Base-by-base conservation (phyloP, 768 basidiomycete genomes). In the Cyclocybe cylindracea region DNA sequence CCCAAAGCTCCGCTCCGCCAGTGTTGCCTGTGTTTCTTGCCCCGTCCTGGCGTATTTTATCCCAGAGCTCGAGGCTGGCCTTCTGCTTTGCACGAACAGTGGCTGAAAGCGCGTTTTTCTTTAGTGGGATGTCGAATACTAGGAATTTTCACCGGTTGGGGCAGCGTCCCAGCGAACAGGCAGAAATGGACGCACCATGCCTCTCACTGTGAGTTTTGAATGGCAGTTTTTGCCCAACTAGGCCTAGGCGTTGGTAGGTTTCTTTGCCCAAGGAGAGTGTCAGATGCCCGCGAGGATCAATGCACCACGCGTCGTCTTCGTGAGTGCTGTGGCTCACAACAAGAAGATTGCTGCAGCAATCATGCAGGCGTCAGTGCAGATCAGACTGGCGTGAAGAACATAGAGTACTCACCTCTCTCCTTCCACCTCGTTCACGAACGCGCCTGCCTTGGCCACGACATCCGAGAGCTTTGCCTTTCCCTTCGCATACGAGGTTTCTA, bases 231-330 rank as follows among this genome's bases (percentile, higher is more conserved):
- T 68, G 66, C 4, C 89, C 88, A 0, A 80, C 72, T 11, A 89
- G 58, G 1, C 88, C 86, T 7, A 89, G 73, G 6, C 67, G 66
- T 56, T 87, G 78, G 61, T 89, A 89, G 0, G 81, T 80, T 13
- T 71, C 69, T 63, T 83, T 84, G 39, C 73, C 72, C 5, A 84
- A 72, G 19, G 71, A 79, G 14, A 89, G 63, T 0, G 83, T 83
- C 52, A 90, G 65, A 39, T 83, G 57, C 3, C 84, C 83, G 13
- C 84, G 78, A 2, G 76, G 71, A 59, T 89, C 87, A 49, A 89
- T 71, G 59, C 85, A 87, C 89, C 89, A 91, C 2, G 74, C 75
- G 53, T 88, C 86, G 31, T 83, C 79, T 5, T 61, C 61, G 32
- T 65, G 54, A 33, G 62, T 60, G 19, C 66, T 57, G 3, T 61